Base-by-base conservation (phyloP, 345 rosid species). In the Aquilaria sinensis region DNA sequence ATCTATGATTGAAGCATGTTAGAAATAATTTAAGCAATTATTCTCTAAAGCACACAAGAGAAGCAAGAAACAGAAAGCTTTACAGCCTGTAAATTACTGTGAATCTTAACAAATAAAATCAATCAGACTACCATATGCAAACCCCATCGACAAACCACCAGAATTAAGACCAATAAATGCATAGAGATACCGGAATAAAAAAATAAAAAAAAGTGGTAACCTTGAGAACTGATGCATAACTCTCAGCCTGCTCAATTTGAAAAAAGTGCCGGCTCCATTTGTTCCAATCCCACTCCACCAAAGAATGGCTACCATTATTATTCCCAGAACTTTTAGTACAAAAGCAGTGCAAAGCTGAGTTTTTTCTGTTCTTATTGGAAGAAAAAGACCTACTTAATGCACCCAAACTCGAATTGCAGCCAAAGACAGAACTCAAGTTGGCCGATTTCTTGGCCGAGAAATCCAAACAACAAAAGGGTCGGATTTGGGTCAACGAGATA, bases 191-290 rank as follows among this genome's bases (percentile, higher is more conserved):
- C 23, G 48, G 48, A 65, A 16, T 2, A 56, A 31, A 29, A 37
- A 37, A n/a, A n/a, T n/a, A n/a, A 34, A 31, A 11, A 51, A 7
- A 37, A 43, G 45, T 11, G 7, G 14, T 30, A 49, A 90, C 97
- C 92, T 85, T 90, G 69, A 93, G 94, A 48, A 81, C 85, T 58
- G 98, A 90, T 48, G 90, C 86, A 34, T 70, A 77, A 73, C 79
- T 78, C 72, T 93, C 96, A 66, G 87, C 77, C 65, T 90, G 85
- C 48, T 90, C 96, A 62, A 87, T 72, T 67, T 86, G 96, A 53
- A 85, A 70, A 78, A 93, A 90, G 70, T 90, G 93, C 52, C 90
- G 94, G 57, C 63, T 83, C 98, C 98, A 93, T 37, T 90, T 75
- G 79, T 63, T 76, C 98, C 97, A 93, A 76, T 88, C 97, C 97